Evolutionary conservation across 352 stramenopile genomes (phyloP).

Genomic region (Blastocystis sp.): DNA sequence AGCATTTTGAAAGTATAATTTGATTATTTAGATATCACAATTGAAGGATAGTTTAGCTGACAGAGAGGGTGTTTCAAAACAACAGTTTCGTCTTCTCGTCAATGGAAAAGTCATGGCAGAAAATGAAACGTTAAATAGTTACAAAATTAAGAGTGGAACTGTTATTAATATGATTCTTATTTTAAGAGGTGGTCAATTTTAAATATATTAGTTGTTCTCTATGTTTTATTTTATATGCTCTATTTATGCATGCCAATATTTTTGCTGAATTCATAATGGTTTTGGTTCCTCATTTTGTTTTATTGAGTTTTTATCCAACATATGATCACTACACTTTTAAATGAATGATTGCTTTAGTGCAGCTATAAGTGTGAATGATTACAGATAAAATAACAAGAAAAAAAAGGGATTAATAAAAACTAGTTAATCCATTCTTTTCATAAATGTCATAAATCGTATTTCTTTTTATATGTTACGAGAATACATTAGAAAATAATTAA

Average conservation of each 20-base stretch:
- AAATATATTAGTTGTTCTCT: constrained; percentile 3
- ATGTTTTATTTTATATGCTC: constrained; percentile 1
- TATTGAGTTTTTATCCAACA: too few species aligned
- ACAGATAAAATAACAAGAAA: too few species aligned
- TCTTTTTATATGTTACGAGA: too few species aligned
- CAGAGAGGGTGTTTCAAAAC: constrained; percentile 32
- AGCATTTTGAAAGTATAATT: not conserved
- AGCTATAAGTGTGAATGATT: too few species aligned
- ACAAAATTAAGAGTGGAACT: constrained; percentile 29
- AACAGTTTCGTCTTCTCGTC: constrained; percentile 34
- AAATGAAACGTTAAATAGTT: constrained; percentile 28
- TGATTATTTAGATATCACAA: constrained; percentile 7
- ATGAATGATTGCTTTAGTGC: too few species aligned
- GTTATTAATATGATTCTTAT: constrained; percentile 38
- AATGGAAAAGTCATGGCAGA: constrained; percentile 35
- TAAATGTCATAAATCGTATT: too few species aligned
- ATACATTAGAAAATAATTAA: too few species aligned
- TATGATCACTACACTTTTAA: too few species aligned
- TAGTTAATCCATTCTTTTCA: too few species aligned
- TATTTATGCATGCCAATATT: not conserved
- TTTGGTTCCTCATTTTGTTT: too few species aligned
- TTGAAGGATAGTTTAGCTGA: constrained; percentile 34
- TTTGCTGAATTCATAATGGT: too few species aligned
- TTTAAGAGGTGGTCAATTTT: constrained; percentile 22
- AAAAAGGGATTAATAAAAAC: too few species aligned